Conservation (phyloP, 164 flowering plant genomes). For the Umbilicus rupestris region DNA sequence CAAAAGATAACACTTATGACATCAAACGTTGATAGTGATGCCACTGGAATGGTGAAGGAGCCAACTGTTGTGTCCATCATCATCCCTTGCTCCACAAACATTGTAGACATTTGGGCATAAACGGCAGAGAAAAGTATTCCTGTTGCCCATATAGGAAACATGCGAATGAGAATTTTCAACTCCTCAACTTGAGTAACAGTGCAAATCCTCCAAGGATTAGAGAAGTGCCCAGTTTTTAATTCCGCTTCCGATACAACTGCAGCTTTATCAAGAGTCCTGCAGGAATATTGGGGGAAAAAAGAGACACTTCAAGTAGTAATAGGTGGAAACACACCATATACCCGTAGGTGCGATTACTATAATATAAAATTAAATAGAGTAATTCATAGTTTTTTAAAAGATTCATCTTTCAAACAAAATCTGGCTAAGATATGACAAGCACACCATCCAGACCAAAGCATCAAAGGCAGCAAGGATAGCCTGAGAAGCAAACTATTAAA, state of each 20-base stretch:
- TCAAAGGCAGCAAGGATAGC: neutral
- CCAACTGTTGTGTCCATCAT: constrained; percentile 67
- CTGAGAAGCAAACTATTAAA: too few relatives aligned
- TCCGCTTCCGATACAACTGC: constrained; percentile 55
- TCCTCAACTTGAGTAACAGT: constrained; percentile 89
- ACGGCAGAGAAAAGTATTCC: constrained; percentile 78
- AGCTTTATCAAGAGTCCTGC: constrained; percentile 73
- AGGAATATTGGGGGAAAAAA: constrained; percentile 8
- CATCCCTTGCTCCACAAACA: constrained; percentile 85
- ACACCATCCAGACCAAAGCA: too few relatives aligned
- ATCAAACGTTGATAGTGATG: constrained; percentile 70
- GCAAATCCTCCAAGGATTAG: constrained; percentile 65
- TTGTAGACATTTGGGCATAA: constrained; percentile 79
- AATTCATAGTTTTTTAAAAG: too few relatives aligned
- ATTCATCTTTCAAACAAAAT: too few relatives aligned
- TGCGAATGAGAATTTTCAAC: constrained; percentile 67
- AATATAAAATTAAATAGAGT: too few relatives aligned
- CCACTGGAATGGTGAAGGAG: constrained; percentile 77
- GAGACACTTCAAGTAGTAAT: neutral
- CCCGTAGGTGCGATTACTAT: too few relatives aligned
- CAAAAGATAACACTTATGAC: constrained; percentile 67
- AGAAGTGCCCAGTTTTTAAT: constrained; percentile 37
- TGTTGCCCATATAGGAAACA: constrained; percentile 92
- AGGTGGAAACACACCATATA: neutral
- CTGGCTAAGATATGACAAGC: too few relatives aligned